These are phyloP conservation scores for Fallopia convolvulus DNA, from an alignment of 148 eudicot genomes.

Conservation along the genomic window DNA sequence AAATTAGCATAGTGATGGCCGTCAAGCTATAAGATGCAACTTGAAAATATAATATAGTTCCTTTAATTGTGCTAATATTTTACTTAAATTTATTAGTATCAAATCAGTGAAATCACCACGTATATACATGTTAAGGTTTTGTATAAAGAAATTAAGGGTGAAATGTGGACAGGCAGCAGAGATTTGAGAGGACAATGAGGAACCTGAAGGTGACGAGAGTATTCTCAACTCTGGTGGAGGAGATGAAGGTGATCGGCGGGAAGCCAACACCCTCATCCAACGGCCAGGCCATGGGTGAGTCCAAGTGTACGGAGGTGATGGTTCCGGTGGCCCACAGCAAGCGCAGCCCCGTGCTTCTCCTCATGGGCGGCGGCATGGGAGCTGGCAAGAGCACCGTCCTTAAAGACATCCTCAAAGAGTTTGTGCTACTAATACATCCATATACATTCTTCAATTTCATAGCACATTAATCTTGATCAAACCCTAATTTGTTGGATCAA, in stretches of 20 bases:
- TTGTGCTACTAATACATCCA: not conserved
- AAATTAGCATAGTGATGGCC: not conserved
- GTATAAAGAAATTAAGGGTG: too few species aligned
- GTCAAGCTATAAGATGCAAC: not conserved
- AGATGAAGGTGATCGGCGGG: conserved; percentile 70
- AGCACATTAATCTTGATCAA: not conserved
- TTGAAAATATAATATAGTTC: not conserved
- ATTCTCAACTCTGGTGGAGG: conserved; percentile 69
- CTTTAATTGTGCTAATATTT: too few species aligned
- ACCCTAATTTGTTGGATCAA: not conserved
- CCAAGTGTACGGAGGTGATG: conserved; percentile 68
- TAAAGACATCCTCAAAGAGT: conserved; percentile 80
- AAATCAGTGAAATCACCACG: not conserved
- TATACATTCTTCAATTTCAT: not conserved
- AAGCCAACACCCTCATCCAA: conserved; percentile 13
- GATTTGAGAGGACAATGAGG: conserved; percentile 66
- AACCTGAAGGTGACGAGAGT: conserved; percentile 57
- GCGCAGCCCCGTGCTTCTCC: conserved; percentile 76
- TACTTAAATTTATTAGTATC: not conserved
- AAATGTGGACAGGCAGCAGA: conserved; percentile 43
- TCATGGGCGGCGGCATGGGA: conserved; percentile 99
- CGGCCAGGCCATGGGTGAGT: conserved; percentile 11
- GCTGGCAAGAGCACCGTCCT: conserved; percentile 98
- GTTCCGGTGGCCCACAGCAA: conserved; percentile 62
- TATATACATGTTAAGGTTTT: too few species aligned